These are phyloP conservation scores for Monilinia aucupariae DNA, from an alignment of 2,329 filamentous ascomycete species.

Conservation along the genomic window DNA sequence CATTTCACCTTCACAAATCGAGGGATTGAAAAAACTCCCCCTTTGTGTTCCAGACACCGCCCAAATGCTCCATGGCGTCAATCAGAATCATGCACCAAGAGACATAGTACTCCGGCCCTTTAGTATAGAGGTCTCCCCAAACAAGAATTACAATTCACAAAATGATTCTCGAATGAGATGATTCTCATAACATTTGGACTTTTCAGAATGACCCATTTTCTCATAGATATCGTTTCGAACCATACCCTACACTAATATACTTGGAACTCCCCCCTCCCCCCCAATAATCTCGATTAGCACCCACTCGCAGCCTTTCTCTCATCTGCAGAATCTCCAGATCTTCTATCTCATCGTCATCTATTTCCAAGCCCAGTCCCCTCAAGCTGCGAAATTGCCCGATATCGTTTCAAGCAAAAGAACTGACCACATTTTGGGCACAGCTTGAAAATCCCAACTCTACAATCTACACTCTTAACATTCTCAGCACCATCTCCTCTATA, in stretches of 20 bases:
- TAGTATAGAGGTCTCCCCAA: neutral
- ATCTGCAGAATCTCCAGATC: neutral
- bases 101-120: neutral
- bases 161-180: too few species aligned
- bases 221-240: neutral
- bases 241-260: neutral
- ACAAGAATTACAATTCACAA: too few species aligned
- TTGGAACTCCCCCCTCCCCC: neutral
- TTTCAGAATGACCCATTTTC: neutral
- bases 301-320: neutral
- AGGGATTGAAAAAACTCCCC: too few species aligned
- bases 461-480: too few species aligned
- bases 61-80: neutral
- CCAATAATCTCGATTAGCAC: neutral
- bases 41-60: too few species aligned
- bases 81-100: neutral
- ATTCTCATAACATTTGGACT: neutral
- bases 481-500: too few species aligned
- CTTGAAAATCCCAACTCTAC: too few species aligned
- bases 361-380: neutral
- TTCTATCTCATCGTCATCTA: neutral
- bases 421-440: too few species aligned
- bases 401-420: neutral
- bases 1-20: too few species aligned
- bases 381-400: neutral